These are phyloP conservation scores for Tinospora cordifolia DNA, from an alignment of 164 flowering plant genomes.

Conservation along the genomic window DNA sequence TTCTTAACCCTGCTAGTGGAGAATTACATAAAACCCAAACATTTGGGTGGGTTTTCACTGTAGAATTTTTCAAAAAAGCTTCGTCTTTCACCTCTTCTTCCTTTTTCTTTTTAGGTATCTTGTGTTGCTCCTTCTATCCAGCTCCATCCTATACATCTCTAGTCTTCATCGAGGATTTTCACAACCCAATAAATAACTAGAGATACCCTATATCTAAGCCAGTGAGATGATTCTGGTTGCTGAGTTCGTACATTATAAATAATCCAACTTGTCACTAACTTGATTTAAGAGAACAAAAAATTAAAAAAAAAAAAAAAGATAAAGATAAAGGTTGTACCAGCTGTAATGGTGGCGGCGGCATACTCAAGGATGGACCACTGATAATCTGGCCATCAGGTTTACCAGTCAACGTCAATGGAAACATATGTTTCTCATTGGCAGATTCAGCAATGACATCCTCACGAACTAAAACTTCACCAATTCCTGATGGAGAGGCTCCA, in stretches of 20 bases:
- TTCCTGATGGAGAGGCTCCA: slow-evolving; percentile 22
- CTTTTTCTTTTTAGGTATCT: too few relatives aligned
- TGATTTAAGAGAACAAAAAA: background rate
- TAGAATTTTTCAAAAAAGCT: too few relatives aligned
- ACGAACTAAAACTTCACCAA: slow-evolving; percentile 21
- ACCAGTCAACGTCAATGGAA: slow-evolving; percentile 6
- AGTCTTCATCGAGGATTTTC: background rate
- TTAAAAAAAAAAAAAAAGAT: background rate
- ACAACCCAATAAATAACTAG: background rate
- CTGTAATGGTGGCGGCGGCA: slow-evolving; percentile 12
- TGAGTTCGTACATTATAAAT: background rate
- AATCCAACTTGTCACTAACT: background rate
- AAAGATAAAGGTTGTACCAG: slow-evolving; percentile 26
- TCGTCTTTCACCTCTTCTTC: too few relatives aligned
- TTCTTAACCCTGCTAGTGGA: too few relatives aligned
- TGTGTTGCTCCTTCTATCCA: too few relatives aligned
- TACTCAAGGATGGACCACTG: slow-evolving; percentile 12
- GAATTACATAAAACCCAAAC: too few relatives aligned
- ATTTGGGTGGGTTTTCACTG: too few relatives aligned
- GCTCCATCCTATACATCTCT: too few relatives aligned
- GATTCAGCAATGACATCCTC: slow-evolving; percentile 11
- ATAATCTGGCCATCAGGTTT: slow-evolving; percentile 17
- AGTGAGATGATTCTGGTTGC: background rate
- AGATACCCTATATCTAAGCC: background rate
- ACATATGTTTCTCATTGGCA: slow-evolving; percentile 9